Conservation (phyloP, 768 basidiomycete genomes). For the Calocybe cyanea region DNA sequence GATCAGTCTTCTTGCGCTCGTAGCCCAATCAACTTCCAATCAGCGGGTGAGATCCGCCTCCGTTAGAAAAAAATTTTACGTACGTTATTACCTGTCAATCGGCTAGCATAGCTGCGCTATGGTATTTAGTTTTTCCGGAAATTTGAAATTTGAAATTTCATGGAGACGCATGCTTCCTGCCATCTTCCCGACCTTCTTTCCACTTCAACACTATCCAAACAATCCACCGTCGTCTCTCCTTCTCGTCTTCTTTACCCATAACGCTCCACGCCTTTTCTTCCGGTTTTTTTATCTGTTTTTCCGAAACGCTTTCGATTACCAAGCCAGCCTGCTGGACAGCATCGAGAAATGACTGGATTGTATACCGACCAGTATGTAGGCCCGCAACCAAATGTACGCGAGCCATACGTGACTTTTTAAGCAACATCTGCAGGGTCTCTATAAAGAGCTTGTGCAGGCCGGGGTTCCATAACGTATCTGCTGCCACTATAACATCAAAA, state of each 20-base stretch:
- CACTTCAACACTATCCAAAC: constrained; percentile 62
- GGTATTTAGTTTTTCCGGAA: no score
- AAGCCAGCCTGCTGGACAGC: constrained; percentile 37
- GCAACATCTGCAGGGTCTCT: constrained; percentile 43
- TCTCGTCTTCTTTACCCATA: constrained; percentile 55
- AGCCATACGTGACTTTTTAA: constrained; percentile 39
- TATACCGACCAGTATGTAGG: constrained; percentile 73
- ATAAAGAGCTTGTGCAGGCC: constrained; percentile 54
- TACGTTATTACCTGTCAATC: no score
- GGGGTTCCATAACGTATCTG: constrained; percentile 78
- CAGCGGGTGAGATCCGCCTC: neutral
- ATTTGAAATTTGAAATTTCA: neutral
- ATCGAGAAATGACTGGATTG: constrained; percentile 58
- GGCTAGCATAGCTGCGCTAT: no score
- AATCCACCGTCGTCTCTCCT: constrained; percentile 67
- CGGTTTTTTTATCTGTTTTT: constrained; percentile 42
- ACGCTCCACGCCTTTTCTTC: constrained; percentile 49
- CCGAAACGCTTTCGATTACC: constrained; percentile 38
- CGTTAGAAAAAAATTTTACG: no score
- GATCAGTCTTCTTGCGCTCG: neutral
- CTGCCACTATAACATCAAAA: constrained; percentile 67
- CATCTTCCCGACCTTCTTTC: constrained; percentile 16
- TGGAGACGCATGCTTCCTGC: neutral
- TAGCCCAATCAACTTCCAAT: no score
- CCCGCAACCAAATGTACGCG: constrained; percentile 69